phyloP scores from a whole-genome alignment of 768 basidiomycete genomes.

The Leccinum olivaceopallidum region DNA sequence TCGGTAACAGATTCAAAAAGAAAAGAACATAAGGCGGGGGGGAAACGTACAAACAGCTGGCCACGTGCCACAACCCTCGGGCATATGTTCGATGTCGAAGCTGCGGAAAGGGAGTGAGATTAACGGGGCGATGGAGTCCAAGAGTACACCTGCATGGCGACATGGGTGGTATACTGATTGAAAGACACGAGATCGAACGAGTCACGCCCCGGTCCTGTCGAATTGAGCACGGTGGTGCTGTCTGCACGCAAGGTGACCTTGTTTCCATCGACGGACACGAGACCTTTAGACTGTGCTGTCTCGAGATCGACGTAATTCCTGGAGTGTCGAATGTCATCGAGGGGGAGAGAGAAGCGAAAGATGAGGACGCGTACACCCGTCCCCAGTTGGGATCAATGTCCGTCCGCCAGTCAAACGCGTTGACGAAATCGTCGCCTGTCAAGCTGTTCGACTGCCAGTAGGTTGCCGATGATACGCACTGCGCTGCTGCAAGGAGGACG shows the following conservation, averaged over 20 bases:
- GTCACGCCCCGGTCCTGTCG: slow-evolving; percentile 36
- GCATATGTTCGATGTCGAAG: slow-evolving; percentile 41
- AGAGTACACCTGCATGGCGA: slow-evolving; percentile 28
- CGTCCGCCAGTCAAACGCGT: slow-evolving; percentile 30
- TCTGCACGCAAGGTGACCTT: slow-evolving; percentile 37
- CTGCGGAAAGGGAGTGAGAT: slow-evolving; percentile 11
- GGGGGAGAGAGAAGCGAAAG: not conserved
- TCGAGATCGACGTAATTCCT: slow-evolving; percentile 46
- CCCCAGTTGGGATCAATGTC: slow-evolving; percentile 32
- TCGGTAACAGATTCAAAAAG: not conserved
- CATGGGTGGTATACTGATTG: slow-evolving; percentile 34
- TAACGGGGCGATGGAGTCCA: not conserved
- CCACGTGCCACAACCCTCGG: slow-evolving; percentile 42
- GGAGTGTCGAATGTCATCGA: not conserved
- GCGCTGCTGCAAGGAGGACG: slow-evolving; percentile 8
- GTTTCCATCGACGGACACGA: slow-evolving; percentile 55
- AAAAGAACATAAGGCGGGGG: not conserved
- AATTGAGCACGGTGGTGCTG: slow-evolving; percentile 29
- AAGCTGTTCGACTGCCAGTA: slow-evolving; percentile 49
- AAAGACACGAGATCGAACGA: slow-evolving; percentile 36
- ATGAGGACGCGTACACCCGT: slow-evolving; percentile 20
- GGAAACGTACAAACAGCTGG: slow-evolving; percentile 36
- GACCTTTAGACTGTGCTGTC: slow-evolving; percentile 55
- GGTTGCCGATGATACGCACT: slow-evolving; percentile 35
- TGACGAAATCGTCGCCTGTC: slow-evolving; percentile 50